A percentile compares a stretch with the other conserved stretches of the same genome.
Conservation (phyloP, 345 rosid genomes). For the Streptanthus diversifolius region DNA sequence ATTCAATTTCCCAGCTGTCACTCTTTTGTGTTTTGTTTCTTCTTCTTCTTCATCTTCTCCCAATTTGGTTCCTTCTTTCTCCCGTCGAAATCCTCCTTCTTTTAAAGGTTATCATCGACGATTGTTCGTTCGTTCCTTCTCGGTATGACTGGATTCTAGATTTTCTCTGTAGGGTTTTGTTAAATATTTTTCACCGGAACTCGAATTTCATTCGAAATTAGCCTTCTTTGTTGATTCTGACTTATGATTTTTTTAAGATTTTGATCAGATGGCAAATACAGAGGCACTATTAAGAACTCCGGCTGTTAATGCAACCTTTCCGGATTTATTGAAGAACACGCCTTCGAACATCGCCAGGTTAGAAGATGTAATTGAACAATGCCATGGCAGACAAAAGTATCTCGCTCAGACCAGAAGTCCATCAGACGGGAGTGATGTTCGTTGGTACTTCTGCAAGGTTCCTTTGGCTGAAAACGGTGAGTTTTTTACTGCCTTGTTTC, state of each 20-base stretch:
- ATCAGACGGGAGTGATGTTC: conserved; percentile 83
- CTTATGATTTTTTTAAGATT: neutral
- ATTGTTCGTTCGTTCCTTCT: neutral
- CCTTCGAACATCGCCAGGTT: conserved; percentile 85
- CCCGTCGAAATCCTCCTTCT: conserved; percentile 4
- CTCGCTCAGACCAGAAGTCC: conserved; percentile 78
- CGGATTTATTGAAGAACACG: conserved; percentile 86
- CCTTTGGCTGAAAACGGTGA: conserved; percentile 76
- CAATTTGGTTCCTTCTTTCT: conserved; percentile 10
- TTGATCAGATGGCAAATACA: conserved; percentile 48
- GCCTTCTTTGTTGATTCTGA: neutral
- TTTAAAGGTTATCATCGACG: neutral
- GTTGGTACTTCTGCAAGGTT: conserved; percentile 89
- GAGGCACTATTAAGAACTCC: conserved; percentile 22
- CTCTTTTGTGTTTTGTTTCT: neutral
- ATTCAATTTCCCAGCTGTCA: conserved; percentile 35
- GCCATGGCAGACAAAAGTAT: conserved; percentile 78
- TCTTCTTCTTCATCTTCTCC: conserved; percentile 2
- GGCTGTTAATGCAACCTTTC: conserved; percentile 45
- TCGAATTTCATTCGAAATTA: conserved; percentile 2
- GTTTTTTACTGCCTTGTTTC: conserved; percentile 9
- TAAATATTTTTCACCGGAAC: neutral
- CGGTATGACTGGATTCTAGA: neutral
- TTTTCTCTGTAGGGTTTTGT: conserved; percentile 22
- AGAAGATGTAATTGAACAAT: conserved; percentile 83